A percentile compares a stretch with the other conserved stretches of the same genome.
phyloP scores from a whole-genome alignment of 805 yeast species.

The Saccharomyces kudriavzevii region DNA sequence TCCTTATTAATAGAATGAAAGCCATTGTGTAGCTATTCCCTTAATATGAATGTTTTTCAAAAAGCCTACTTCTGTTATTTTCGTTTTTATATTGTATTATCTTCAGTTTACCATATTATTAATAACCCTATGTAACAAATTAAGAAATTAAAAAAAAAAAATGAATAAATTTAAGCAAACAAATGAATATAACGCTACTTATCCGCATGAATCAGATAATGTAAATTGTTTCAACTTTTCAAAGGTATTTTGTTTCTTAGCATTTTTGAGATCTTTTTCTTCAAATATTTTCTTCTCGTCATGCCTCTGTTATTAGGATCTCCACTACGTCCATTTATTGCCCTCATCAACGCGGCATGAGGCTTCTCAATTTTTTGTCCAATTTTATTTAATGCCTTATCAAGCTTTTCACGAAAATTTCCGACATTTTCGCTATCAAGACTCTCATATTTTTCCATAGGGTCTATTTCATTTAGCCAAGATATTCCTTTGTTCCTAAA shows the following conservation, averaged over 20 bases:
- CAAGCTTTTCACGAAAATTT: neutral
- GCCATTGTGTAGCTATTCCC: neutral
- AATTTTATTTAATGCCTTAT: neutral
- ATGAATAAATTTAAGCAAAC: neutral
- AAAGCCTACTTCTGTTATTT: neutral
- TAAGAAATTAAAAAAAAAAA: neutral
- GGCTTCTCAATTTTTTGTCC: neutral
- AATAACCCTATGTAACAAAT: neutral
- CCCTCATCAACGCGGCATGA: neutral
- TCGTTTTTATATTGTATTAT: neutral
- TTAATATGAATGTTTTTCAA: neutral
- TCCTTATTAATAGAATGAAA: neutral
- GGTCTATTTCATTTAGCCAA: constrained; percentile 13
- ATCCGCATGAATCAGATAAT: neutral
- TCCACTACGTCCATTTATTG: neutral
- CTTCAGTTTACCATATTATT: neutral
- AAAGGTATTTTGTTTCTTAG: neutral
- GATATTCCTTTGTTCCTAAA: neutral
- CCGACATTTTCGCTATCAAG: neutral
- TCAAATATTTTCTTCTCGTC: neutral
- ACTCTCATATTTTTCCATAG: constrained; percentile 7
- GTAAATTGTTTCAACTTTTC: neutral
- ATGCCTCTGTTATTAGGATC: neutral
- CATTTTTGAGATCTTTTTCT: neutral
- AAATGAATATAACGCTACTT: neutral